phyloP scores from a whole-genome alignment of 768 basidiomycete genomes.

The Suillus decipiens region DNA sequence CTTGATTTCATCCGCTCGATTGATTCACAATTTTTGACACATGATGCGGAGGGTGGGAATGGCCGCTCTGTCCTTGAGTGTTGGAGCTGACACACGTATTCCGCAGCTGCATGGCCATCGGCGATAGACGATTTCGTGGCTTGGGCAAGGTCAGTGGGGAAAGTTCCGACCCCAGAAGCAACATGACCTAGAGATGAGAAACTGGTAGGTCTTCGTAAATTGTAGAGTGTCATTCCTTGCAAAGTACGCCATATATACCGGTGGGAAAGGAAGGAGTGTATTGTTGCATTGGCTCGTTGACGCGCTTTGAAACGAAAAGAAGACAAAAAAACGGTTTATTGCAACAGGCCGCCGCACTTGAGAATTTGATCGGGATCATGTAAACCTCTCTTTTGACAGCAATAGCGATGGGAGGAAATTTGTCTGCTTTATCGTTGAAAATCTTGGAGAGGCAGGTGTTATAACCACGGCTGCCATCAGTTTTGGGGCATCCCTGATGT shows the following conservation, averaged over 20 bases:
- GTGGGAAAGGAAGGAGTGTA: not conserved
- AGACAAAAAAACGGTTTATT: not conserved
- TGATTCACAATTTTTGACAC: constrained; percentile 69
- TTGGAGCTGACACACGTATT: constrained; percentile 15
- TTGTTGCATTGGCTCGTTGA: not conserved
- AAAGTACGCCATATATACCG: constrained; percentile 6
- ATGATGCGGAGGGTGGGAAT: constrained; percentile 70
- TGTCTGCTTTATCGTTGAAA: constrained; percentile 25
- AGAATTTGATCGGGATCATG: not conserved
- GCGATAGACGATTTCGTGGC: constrained; percentile 84
- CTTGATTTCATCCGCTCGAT: constrained; percentile 76
- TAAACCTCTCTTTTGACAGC: constrained; percentile 11
- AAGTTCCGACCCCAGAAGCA: not conserved
- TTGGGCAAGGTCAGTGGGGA: constrained; percentile 45
- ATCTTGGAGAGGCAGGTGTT: constrained; percentile 25
- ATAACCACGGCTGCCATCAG: constrained; percentile 29
- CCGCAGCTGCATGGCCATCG: constrained; percentile 81
- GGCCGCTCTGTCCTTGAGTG: constrained; percentile 16
- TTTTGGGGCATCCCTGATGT: constrained; percentile 24
- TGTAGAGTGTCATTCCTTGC: not conserved
- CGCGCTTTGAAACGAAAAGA: not conserved
- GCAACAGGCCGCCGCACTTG: not conserved
- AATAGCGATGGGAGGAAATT: constrained; percentile 34
- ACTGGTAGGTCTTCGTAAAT: not conserved
- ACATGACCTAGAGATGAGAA: not conserved